A percentile compares a stretch with the other conserved stretches of the same genome.
These are phyloP conservation scores for Termitomyces eurrhizus DNA, from an alignment of 768 basidiomycete species.

Conservation along the genomic window DNA sequence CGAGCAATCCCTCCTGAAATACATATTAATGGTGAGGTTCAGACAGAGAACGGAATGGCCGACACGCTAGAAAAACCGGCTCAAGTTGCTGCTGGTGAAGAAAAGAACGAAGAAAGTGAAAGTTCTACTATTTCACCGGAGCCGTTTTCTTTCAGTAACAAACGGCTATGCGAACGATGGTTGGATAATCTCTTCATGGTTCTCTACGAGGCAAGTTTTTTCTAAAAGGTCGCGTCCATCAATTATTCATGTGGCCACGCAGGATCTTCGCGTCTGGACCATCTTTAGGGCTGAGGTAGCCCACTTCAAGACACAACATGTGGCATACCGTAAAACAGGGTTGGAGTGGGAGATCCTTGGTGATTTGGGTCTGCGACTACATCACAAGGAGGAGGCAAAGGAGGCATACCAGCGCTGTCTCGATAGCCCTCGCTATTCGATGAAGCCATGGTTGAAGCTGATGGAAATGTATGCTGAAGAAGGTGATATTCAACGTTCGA, in stretches of 20 bases:
- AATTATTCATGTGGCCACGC: constrained; percentile 2
- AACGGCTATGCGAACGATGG: constrained; percentile 96
- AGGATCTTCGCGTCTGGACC: constrained; percentile 98
- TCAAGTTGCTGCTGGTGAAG: constrained; percentile 49
- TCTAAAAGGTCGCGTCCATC: neutral
- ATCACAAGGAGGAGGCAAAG: constrained; percentile 98
- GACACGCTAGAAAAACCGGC: constrained; percentile 41
- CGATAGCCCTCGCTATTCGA: constrained; percentile 79
- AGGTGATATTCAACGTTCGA: constrained; percentile 84
- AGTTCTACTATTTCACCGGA: constrained; percentile 41
- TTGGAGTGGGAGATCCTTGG: constrained; percentile 98
- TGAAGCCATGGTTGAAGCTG: constrained; percentile 90
- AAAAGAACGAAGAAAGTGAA: constrained; percentile 34
- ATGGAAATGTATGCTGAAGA: constrained; percentile 98
- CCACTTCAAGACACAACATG: constrained; percentile 98
- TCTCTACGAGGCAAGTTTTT: constrained; percentile 71
- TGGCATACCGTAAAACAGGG: constrained; percentile 95
- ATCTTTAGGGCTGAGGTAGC: constrained; percentile 98
- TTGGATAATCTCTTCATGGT: constrained; percentile 98
- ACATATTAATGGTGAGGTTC: constrained; percentile 26
- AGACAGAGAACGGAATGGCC: constrained; percentile 27
- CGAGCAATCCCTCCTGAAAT: constrained; percentile 15
- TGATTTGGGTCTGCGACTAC: constrained; percentile 87
- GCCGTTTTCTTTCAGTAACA: constrained; percentile 90
- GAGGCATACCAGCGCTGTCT: constrained; percentile 96